Evolutionary conservation across 106 monocot species (phyloP), one percentile per base, ranked within the genome.

Genomic region (Dactylorhiza incarnata): DNA sequence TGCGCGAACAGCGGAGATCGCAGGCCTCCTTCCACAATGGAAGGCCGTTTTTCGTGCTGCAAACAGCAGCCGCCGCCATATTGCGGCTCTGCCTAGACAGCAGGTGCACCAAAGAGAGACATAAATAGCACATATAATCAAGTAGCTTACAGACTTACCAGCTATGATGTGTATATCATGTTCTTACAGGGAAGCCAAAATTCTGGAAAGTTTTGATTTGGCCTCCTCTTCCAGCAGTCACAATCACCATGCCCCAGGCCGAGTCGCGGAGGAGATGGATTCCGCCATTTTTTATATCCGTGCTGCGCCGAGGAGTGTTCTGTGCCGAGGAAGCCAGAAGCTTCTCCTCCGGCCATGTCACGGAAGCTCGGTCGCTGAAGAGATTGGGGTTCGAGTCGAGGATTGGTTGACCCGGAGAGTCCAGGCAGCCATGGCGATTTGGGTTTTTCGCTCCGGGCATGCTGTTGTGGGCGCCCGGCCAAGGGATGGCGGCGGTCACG

Each of bases 401-500:
- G 54, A 54, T 54, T 16, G 54, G 17, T n/a, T 54, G 54, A n/a
- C 20, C 1, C 19, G 22, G 58, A 2, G 58, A 59, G n/a, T 59
- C 58, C n/a, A 59, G n/a, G 22, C 20, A 22, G 15, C 16, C 47
- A 71, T 19, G 19, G 6, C 71, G 5, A 13, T 24, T 7, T 2
- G 2, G 48, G 14, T 45, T 26, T 71, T 45, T 19, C 22, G n/a
- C 58, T 19, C 58, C 58, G 5, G 58, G 58, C 7, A 22, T 59
- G 6, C 0, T 58, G n/a, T 71, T 43, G 16, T 0, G 1, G 47
- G 24, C 47, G 71, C 17, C 5, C 49, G 88, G 79, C 91, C 91
- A 91, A 45, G 91, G 74, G 29, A 85, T 71, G 1, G 88, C 88
- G 16, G 84, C 88, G 0, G 88, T 85, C 3, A 91, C 91, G 49